These are phyloP conservation scores for Durotheca rogersii DNA, from an alignment of 495 filamentous ascomycete genomes.

Conservation along the genomic window DNA sequence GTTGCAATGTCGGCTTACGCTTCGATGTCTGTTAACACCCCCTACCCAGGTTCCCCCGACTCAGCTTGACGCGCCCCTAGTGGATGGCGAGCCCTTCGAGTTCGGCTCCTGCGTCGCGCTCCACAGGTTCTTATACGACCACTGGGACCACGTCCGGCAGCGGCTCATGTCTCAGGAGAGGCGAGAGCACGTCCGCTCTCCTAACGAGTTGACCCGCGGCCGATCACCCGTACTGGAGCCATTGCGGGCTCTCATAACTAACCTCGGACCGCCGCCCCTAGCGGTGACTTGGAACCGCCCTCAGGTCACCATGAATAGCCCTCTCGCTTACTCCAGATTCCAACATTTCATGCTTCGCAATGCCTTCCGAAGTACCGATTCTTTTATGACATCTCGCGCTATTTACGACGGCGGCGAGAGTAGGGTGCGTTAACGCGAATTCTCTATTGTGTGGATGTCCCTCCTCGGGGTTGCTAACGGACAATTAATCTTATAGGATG, in stretches of 20 bases:
- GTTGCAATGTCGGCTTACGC: neutral
- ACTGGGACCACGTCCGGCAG: slow-evolving; percentile 66
- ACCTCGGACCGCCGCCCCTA: slow-evolving; percentile 62
- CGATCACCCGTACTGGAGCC: slow-evolving; percentile 53
- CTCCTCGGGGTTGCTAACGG: neutral
- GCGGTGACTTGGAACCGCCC: slow-evolving; percentile 65
- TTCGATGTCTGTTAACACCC: slow-evolving; percentile 4
- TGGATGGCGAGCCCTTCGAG: slow-evolving; percentile 58
- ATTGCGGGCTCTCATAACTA: slow-evolving; percentile 58
- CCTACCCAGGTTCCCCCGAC: slow-evolving; percentile 41
- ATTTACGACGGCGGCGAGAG: slow-evolving; percentile 69
- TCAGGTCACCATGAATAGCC: slow-evolving; percentile 56
- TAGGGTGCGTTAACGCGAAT: slow-evolving; percentile 47
- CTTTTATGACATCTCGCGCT: slow-evolving; percentile 57
- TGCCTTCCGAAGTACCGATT: slow-evolving; percentile 61
- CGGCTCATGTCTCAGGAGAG: slow-evolving; percentile 59
- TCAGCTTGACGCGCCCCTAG: slow-evolving; percentile 32
- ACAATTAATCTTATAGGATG: slow-evolving; percentile 47
- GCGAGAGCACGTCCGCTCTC: slow-evolving; percentile 52
- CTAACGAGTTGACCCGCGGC: slow-evolving; percentile 46
- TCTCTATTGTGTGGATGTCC: too few relatives aligned
- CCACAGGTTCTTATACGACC: slow-evolving; percentile 66
- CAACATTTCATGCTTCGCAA: slow-evolving; percentile 70
- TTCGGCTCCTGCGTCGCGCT: slow-evolving; percentile 66
- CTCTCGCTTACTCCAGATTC: slow-evolving; percentile 63